phyloP scores from a whole-genome alignment of 169 alveolate genomes.

The Babesia microti region DNA sequence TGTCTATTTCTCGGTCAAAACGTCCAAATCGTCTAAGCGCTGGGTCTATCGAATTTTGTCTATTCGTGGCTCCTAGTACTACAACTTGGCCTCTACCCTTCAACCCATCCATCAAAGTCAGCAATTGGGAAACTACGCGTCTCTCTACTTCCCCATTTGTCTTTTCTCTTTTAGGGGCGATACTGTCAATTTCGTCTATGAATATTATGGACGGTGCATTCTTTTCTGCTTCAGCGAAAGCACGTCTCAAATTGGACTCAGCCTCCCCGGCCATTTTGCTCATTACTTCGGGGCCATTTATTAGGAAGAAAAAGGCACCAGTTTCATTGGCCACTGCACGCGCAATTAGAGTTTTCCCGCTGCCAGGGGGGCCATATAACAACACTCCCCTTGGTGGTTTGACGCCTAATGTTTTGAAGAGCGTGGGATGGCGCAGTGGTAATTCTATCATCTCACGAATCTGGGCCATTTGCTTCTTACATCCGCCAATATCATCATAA shows the following conservation, averaged over 20 bases:
- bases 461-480: slow-evolving; percentile 97
- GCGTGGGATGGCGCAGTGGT: slow-evolving; percentile 97
- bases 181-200: slow-evolving; percentile 99
- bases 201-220: slow-evolving; percentile 99
- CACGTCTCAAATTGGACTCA: slow-evolving; percentile 93
- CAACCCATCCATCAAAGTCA: slow-evolving; percentile 98
- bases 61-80: slow-evolving; percentile 94
- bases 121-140: slow-evolving; percentile 96
- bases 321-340: slow-evolving; percentile 99
- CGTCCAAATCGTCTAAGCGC: slow-evolving; percentile 98
- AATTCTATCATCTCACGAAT: slow-evolving; percentile 97
- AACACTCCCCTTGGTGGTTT: slow-evolving; percentile 99
- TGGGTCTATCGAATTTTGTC: slow-evolving; percentile 97
- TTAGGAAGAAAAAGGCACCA: slow-evolving; percentile 90
- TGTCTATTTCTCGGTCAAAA: slow-evolving; percentile 95
- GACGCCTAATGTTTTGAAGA: slow-evolving; percentile 97
- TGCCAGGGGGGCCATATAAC: slow-evolving; percentile 99
- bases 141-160: slow-evolving; percentile 99
- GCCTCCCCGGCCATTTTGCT: slow-evolving; percentile 99
- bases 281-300: slow-evolving; percentile 96
- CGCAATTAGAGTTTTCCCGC: slow-evolving; percentile 99
- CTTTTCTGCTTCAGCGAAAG: slow-evolving; percentile 93
- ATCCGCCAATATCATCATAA: slow-evolving; percentile 99
- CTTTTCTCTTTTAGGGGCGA: slow-evolving; percentile 99
- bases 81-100: slow-evolving; percentile 98